These are phyloP conservation scores for Trichoderma koningii DNA, from an alignment of 2,329 filamentous ascomycete genomes.

Conservation along the genomic window DNA sequence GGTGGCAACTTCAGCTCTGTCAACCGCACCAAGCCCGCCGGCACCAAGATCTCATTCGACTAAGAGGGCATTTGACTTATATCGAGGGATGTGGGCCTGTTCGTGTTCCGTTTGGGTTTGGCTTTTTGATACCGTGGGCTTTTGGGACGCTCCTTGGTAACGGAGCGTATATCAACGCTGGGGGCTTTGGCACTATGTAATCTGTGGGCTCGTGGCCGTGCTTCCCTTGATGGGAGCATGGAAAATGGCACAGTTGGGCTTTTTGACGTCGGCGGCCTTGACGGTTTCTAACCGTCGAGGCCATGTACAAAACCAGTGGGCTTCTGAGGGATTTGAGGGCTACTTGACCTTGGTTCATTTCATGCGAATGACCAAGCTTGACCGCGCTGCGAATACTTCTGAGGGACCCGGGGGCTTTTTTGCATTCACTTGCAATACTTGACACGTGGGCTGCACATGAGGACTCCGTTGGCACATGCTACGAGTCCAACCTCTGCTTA, in stretches of 20 bases:
- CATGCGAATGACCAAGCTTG: conserved; percentile 39
- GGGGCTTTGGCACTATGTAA: conserved; percentile 50
- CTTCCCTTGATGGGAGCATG: conserved; percentile 26
- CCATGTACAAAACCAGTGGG: conserved; percentile 39
- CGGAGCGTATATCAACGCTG: conserved; percentile 58
- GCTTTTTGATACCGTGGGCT: conserved; percentile 50
- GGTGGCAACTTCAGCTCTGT: conserved; percentile 57
- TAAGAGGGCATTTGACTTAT: conserved; percentile 48
- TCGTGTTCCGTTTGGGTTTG: conserved; percentile 57
- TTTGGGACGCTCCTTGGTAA: conserved; percentile 52
- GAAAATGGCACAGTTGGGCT: conserved; percentile 35
- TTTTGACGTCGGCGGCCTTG: conserved; percentile 40
- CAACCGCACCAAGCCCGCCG: conserved; percentile 50
- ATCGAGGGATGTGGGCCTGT: conserved; percentile 47
- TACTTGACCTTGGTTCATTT: conserved; percentile 37
- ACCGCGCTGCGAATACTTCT: conserved; percentile 41
- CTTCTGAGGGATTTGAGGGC: conserved; percentile 47
- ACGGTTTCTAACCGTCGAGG: conserved; percentile 33
- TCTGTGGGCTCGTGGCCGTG: conserved; percentile 45
- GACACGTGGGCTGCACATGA: conserved; percentile 24
- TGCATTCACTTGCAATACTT: conserved; percentile 31
- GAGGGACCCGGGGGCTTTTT: conserved; percentile 44
- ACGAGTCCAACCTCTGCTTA: conserved; percentile 9
- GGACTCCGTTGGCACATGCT: not conserved
- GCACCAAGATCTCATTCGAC: conserved; percentile 76